A percentile compares a stretch with the other conserved stretches of the same genome.
Conservation (phyloP, 2,329 filamentous ascomycete genomes). For the Talaromyces sp. region DNA sequence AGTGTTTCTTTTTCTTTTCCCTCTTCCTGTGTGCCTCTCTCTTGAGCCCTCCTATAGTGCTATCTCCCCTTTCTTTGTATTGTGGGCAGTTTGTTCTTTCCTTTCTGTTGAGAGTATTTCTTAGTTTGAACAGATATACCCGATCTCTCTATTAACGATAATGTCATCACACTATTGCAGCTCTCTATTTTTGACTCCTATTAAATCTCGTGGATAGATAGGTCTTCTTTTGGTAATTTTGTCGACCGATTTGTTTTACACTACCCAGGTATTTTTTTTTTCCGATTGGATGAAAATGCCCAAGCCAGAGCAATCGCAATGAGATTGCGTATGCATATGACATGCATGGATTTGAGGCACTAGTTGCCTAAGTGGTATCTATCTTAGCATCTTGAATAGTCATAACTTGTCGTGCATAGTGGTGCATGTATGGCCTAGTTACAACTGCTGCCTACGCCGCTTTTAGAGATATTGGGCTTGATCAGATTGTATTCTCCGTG, state of each 20-base stretch:
- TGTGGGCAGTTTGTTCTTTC: constrained; percentile 7
- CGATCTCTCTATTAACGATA: constrained; percentile 11
- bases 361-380: no score
- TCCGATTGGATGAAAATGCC: not conserved
- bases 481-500: no score
- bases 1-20: constrained; percentile 3
- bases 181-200: not conserved
- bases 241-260: no score
- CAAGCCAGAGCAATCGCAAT: not conserved
- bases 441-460: not conserved
- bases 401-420: no score
- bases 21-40: not conserved
- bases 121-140: constrained; percentile 12
- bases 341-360: not conserved
- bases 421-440: no score
- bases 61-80: not conserved
- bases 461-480: no score
- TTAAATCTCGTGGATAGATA: not conserved
- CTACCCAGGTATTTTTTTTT: no score
- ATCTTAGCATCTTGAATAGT: not conserved
- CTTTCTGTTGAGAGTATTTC: not conserved
- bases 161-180: constrained; percentile 4
- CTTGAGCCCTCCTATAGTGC: not conserved
- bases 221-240: not conserved
- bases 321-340: not conserved